Evolutionary conservation across 176 grass and related monocot genomes (phyloP), one percentile per base, ranked within the genome.

Genomic region (Calamus simplicifolius): DNA sequence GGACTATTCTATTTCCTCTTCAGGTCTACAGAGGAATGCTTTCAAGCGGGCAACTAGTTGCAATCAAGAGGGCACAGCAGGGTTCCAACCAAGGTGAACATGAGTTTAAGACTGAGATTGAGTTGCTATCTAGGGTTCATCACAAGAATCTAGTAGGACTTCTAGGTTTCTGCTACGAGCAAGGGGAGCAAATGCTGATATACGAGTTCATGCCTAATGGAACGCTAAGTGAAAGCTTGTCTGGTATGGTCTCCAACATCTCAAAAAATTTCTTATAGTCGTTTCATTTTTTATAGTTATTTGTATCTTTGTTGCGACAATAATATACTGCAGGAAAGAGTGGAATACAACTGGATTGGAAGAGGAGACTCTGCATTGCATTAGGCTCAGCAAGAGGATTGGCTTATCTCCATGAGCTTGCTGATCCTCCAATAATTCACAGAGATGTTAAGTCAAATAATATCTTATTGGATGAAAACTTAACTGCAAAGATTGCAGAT

Each of bases 91-190:
- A 97, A 83, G 92, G 92, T 50, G 86, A 75, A 30, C 78, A 77
- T 49, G 92, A 98, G 75, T 98, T 98, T 70, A 92, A 98, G 73
- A 98, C 84, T 0, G 93, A 98, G 81, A 98, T 98, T 57, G 93
- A 98, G 73, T 70, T 98, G 84, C 93, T 98, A 62, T 98, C 93
- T 27, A 85, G 93, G 56, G 93, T 98, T 65, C 93, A 98, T 81
- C 93, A 98, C 84, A 98, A 98, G 71, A 98, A 98, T 77, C 82
- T 98, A 29, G 87, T 98, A 23, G 73, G 78, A 18, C 77, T 98
- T 26, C 30, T 98, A 15, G 93, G 93, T 12, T 98, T 98, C 87
- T 98, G 88, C 77, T 98, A 85, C 50, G 93, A 98, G 55, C 81
- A 92, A 76, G 87, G 81, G 56, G 87, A 98, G 68, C 93, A 92